Evolutionary conservation across 1,284 basidiomycete species (phyloP), one percentile per base, ranked within the genome.

Genomic region (Heliocybe sulcata): DNA sequence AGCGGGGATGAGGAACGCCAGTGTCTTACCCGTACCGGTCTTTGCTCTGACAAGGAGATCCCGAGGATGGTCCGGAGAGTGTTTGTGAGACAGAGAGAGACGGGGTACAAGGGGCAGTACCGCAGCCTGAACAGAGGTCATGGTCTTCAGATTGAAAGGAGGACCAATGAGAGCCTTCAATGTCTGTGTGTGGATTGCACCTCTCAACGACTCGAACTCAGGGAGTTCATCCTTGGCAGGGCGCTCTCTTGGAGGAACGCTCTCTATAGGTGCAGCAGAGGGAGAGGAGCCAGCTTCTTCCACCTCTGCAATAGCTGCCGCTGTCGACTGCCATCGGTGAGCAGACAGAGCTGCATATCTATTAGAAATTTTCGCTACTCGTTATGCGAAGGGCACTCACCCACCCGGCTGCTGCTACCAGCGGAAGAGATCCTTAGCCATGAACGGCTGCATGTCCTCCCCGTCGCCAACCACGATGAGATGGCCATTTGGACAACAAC

Each of bases 21-120:
- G 74, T 0, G 94, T 97, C 73, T 97, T 98, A 52, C 94, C 94
- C 0, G 94, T 95, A 45, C 94, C 93, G 0, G 94, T 96, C 69
- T 88, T 90, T n/a, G 94, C 92, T 64, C 89, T 85, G 20, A 92
- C 90, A 35, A 94, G 75, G 10, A 90, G 69, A 64, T 90, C 85
- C 6, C 82, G 78, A n/a, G 69, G 64, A 53, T 57, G 54, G 11
- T 66, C 68, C 68, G 61, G 66, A 60, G 59, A 52, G 57, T 62
- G 58, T 55, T 73, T 61, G 63, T 79, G 75, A 1, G 82, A 80
- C 20, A 73, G 64, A 12, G 77, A 74, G 29, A 90, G 72, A 9
- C 72, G 67, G 12, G 87, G 85, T 8, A 90, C 74, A 38, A 85
- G 74, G 59, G 70, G 84, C 1, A 95, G 76, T 4, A 98, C 92